phyloP scores from a whole-genome alignment of 768 basidiomycete species.

The Suillus brevipes region DNA sequence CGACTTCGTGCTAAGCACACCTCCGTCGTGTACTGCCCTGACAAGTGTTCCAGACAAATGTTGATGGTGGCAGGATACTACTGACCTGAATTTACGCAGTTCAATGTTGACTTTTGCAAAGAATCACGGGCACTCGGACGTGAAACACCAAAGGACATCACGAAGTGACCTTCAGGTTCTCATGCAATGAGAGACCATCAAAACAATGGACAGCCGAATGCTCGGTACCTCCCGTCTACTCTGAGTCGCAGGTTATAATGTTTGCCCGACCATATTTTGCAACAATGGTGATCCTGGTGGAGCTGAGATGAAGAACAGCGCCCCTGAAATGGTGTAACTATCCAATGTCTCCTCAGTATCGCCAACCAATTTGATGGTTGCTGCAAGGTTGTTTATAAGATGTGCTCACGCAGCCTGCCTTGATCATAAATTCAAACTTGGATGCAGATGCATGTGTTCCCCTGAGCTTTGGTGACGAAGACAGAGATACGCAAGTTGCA shows the following conservation, averaged over 20 bases:
- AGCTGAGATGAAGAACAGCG: conserved; percentile 27
- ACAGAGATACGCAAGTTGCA: conserved; percentile 19
- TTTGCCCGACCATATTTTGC: conserved; percentile 25
- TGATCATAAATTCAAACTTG: conserved; percentile 18
- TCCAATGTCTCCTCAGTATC: conserved; percentile 14
- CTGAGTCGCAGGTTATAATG: conserved; percentile 15
- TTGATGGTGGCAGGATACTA: conserved; percentile 12
- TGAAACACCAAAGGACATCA: conserved; percentile 19
- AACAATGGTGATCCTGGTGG: conserved; percentile 17
- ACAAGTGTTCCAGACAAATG: conserved; percentile 19
- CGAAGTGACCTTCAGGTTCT: not conserved
- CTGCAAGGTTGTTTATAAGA: conserved; percentile 25
- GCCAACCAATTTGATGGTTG: not conserved
- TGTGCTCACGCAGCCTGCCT: conserved; percentile 20
- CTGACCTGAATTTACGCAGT: conserved; percentile 28
- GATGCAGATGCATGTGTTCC: conserved; percentile 11
- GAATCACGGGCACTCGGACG: conserved; percentile 26
- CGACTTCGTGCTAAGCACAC: not conserved
- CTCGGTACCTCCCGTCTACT: conserved; percentile 16
- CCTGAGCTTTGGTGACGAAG: conserved; percentile 15
- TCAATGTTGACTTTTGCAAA: conserved; percentile 21
- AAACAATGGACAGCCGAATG: not conserved
- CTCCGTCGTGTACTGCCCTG: not conserved
- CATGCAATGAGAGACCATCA: not conserved
- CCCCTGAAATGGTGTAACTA: conserved; percentile 29